Base-by-base conservation (phyloP, 1,284 basidiomycete species). In the Hypsizygus ulmarius region DNA sequence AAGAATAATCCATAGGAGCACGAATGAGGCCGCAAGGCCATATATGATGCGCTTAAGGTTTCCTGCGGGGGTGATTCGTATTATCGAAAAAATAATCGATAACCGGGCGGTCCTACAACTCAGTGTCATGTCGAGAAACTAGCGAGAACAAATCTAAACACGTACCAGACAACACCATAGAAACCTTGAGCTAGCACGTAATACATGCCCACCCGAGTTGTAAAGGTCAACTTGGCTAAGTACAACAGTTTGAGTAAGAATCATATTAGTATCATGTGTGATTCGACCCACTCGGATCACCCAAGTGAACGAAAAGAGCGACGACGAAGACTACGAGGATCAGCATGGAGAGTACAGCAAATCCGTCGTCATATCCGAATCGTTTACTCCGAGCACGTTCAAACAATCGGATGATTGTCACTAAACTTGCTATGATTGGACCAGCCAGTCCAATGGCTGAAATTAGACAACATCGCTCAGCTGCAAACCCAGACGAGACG, bases 11-110 rank as follows among this genome's bases (percentile, higher is more conserved):
- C 58, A 62, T 15, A 55, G 43, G 2, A 60, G 9, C 14, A 54
- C 34, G 43, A 60, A 61, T 1, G 53, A 36, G 6, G 44, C 39
- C 2, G 52, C 58, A 1, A 56, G 32, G 11, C 38, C 41, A 28
- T 54, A 51, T 2, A 64, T 43, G 12, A 57, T 10, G 15, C 39
- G 51, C 12, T 54, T 54, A 18, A 57, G 52, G 18, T 34, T 18
- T 15, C 49, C 49, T 25, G 53, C 47, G 3, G 53, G 32, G 6
- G 56, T 55, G 12, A 62, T 50, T 3, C 62, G 57, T 32, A 62
- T 54, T 15, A 62, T 40, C 8, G 58, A 59, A 40, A 61, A 52
- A 14, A 64, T 49, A 29, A 64, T 60, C 9, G 62, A 64, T 25
- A 61, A 37, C 11, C 62, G 50, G 11, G 58, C 55, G 25, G 58